Conservation (phyloP, 495 filamentous ascomycete species). For the Immersiella caudata region DNA sequence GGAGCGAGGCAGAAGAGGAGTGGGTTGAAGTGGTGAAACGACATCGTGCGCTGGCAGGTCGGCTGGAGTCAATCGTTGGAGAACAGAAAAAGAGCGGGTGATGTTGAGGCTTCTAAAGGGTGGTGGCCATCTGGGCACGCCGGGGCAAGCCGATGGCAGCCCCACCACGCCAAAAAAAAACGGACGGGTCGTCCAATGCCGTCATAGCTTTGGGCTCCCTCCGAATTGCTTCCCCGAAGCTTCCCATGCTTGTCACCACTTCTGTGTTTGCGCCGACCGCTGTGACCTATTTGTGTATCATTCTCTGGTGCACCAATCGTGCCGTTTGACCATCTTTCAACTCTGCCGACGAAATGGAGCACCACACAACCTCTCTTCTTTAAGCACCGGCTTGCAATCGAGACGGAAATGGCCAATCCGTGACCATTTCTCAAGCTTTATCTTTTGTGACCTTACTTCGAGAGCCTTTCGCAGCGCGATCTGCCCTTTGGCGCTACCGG, state of each 20-base stretch:
- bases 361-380: not conserved
- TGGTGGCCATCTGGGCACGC: not conserved
- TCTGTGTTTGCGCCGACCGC: not conserved
- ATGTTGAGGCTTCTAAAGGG: not conserved
- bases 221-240: not conserved
- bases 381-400: not conserved
- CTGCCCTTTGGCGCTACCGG: not conserved
- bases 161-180: constrained; percentile 12
- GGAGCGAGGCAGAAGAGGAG: constrained; percentile 63
- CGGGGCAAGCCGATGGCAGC: constrained; percentile 8
- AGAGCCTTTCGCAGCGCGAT: not conserved
- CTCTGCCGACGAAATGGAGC: not conserved
- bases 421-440: not conserved
- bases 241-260: not conserved
- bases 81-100: constrained; percentile 39
- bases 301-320: not conserved
- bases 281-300: not conserved
- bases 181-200: constrained; percentile 14
- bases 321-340: not conserved
- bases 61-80: constrained; percentile 80
- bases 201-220: constrained; percentile 11
- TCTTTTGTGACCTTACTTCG: not conserved
- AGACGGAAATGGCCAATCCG: constrained; percentile 1
- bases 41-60: constrained; percentile 82
- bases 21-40: constrained; percentile 94